A percentile compares a stretch with the other conserved stretches of the same genome.
These are phyloP conservation scores for Sisymbrium altissimum DNA, from an alignment of 345 rosid genomes.

Conservation along the genomic window DNA sequence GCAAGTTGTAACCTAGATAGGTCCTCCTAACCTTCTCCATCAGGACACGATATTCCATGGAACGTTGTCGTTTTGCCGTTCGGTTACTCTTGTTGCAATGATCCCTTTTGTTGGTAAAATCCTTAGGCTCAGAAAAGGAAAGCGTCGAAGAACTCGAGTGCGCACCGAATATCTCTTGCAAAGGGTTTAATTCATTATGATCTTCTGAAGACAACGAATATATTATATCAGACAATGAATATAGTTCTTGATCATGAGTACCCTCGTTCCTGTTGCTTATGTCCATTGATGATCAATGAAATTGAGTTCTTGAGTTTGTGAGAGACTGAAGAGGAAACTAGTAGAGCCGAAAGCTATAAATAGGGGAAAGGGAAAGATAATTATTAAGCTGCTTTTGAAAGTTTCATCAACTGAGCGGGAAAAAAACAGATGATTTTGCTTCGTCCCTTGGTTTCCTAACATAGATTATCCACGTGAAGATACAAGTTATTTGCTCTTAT, in stretches of 20 bases:
- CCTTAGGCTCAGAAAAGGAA: background rate
- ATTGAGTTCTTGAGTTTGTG: background rate
- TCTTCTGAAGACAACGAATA: background rate
- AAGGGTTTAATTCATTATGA: slow-evolving; percentile 11
- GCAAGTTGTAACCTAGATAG: background rate
- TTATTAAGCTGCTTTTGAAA: background rate
- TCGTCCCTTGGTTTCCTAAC: background rate
- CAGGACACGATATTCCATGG: slow-evolving; percentile 15
- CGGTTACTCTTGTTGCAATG: background rate
- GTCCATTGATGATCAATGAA: slow-evolving; percentile 10
- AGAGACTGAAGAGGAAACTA: background rate
- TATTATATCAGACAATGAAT: background rate
- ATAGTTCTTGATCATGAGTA: background rate
- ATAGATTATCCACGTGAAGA: background rate
- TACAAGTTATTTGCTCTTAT: background rate
- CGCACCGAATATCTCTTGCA: slow-evolving; percentile 22
- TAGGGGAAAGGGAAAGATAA: background rate
- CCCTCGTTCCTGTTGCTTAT: background rate
- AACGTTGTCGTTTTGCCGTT: background rate
- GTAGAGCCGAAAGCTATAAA: background rate
- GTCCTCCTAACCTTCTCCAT: slow-evolving; percentile 21
- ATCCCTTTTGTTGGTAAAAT: background rate
- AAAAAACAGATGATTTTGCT: background rate
- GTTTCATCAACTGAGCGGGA: background rate
- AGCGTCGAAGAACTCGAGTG: background rate